Evolutionary conservation across 1,284 basidiomycete species (phyloP).

Genomic region (Phaffia rhodozyma): DNA sequence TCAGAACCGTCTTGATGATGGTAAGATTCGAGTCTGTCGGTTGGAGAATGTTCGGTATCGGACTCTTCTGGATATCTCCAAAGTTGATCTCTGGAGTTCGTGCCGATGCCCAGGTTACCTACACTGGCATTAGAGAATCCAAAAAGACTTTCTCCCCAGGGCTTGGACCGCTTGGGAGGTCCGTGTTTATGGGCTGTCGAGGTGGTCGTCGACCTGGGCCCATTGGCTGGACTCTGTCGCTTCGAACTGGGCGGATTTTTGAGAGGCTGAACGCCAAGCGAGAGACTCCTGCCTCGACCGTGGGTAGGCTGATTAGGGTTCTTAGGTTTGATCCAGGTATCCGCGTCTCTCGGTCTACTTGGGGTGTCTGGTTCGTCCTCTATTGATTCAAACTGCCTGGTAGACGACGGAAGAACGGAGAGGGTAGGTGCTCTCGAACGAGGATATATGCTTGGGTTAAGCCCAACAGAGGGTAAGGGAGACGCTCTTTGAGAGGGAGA

Average conservation of each 20-base stretch:
- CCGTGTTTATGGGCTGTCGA: neutral
- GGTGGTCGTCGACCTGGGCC: neutral
- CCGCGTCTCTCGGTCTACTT: constrained; percentile 3
- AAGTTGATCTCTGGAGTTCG: neutral
- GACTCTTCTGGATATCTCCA: neutral
- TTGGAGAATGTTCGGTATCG: neutral
- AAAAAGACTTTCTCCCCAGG: neutral
- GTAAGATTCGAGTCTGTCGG: neutral
- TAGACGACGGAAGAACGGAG: neutral
- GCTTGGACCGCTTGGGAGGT: neutral
- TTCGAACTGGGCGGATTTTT: neutral
- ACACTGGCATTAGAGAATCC: too few species aligned
- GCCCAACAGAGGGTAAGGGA: neutral
- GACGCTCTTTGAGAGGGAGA: neutral
- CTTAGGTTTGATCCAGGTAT: neutral
- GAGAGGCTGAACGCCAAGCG: neutral
- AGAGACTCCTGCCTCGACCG: neutral
- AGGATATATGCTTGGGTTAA: neutral
- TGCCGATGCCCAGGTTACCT: neutral
- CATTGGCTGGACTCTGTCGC: neutral
- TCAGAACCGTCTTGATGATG: neutral
- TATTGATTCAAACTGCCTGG: constrained; percentile 1
- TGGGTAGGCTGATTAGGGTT: too few species aligned
- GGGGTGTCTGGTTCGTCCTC: constrained; percentile 17
- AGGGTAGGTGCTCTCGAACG: constrained; percentile 12